A percentile compares a stretch with the other conserved stretches of the same genome.
These are phyloP conservation scores for Scheffersomyces insectosa DNA, from an alignment of 1,139 yeast species.

Conservation along the genomic window DNA sequence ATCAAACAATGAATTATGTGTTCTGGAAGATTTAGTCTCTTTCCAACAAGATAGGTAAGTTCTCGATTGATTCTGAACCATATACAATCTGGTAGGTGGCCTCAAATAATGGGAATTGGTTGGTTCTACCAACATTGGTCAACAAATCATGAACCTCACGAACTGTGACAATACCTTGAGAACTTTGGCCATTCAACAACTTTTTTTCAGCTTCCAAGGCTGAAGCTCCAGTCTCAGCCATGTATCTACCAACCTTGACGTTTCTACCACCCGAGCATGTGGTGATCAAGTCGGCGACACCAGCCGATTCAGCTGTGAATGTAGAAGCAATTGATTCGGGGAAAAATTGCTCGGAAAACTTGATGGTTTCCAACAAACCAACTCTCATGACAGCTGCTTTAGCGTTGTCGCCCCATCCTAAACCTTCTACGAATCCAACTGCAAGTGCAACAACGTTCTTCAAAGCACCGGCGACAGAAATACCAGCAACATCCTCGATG, in stretches of 20 bases:
- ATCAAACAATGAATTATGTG: neutral
- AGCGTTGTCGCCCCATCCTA: conserved; percentile 55
- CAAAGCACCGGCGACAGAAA: conserved; percentile 52
- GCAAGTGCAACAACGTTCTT: conserved; percentile 51
- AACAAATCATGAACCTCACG: conserved; percentile 51
- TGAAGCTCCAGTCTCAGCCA: conserved; percentile 46
- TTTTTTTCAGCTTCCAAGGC: conserved; percentile 47
- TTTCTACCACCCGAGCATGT: conserved; percentile 54
- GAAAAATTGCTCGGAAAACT: conserved; percentile 42
- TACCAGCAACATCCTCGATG: conserved; percentile 50
- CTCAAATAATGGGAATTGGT: conserved; percentile 48
- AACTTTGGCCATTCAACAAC: conserved; percentile 51
- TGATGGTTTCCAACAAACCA: conserved; percentile 45
- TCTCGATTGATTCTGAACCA: conserved; percentile 43
- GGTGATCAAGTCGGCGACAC: conserved; percentile 52
- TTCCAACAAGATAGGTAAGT: conserved; percentile 43
- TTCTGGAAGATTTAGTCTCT: conserved; percentile 2
- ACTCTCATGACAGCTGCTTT: conserved; percentile 52
- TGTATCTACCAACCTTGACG: conserved; percentile 48
- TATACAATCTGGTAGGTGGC: conserved; percentile 49
- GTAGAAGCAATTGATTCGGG: conserved; percentile 42
- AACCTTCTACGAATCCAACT: conserved; percentile 51
- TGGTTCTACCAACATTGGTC: conserved; percentile 29
- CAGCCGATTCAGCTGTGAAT: conserved; percentile 50
- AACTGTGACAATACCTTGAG: conserved; percentile 51